phyloP scores from a whole-genome alignment of 1,284 basidiomycete genomes.

The Apiotrichum mycotoxinovorans region DNA sequence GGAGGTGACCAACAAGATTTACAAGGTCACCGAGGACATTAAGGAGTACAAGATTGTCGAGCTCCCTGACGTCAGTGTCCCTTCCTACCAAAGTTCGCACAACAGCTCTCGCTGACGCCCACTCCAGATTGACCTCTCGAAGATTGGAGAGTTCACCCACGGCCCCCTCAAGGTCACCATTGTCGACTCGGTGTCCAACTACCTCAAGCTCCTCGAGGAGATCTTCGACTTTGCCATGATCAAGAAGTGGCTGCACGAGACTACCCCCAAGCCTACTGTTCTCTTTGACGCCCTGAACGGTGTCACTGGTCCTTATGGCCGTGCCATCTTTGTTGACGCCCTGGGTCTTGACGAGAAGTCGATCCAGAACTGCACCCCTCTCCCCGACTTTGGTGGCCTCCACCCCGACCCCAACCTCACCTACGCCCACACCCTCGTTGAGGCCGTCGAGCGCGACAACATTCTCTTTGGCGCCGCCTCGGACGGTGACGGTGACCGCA shows the following conservation, averaged over 20 bases:
- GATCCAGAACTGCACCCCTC: slow-evolving; percentile 85
- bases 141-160: slow-evolving; percentile 72
- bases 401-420: slow-evolving; percentile 99
- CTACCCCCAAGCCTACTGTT: slow-evolving; percentile 65
- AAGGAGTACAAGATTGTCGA: slow-evolving; percentile 80
- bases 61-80: slow-evolving; percentile 65
- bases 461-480: slow-evolving; percentile 94
- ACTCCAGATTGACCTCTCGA: slow-evolving; percentile 74
- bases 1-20: slow-evolving; percentile 89
- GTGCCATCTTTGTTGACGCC: slow-evolving; percentile 77
- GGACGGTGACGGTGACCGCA: slow-evolving; percentile 96
- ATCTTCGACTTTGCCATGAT: slow-evolving; percentile 96
- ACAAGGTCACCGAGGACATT: slow-evolving; percentile 83
- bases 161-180: slow-evolving; percentile 82
- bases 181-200: slow-evolving; percentile 92
- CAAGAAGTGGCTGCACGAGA: slow-evolving; percentile 75
- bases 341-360: slow-evolving; percentile 77
- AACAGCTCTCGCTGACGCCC: not conserved
- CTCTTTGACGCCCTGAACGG: slow-evolving; percentile 96
- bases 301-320: slow-evolving; percentile 95
- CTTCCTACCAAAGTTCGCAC: no score
- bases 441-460: slow-evolving; percentile 78
- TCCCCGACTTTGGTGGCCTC: slow-evolving; percentile 92
- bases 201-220: slow-evolving; percentile 72
- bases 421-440: slow-evolving; percentile 92